These are phyloP conservation scores for Puccinia hordei DNA, from an alignment of 1,284 basidiomycete genomes.

Conservation along the genomic window DNA sequence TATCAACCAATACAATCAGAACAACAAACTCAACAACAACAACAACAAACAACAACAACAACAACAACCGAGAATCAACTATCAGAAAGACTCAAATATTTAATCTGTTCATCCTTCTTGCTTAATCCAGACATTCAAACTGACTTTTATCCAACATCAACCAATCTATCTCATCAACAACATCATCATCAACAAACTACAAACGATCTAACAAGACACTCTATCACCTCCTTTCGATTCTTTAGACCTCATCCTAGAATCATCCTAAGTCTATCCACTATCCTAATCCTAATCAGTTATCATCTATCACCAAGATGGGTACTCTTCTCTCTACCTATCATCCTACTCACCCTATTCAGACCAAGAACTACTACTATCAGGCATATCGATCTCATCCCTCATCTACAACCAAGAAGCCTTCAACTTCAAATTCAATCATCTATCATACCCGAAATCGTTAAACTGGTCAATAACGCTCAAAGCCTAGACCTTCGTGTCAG, in stretches of 20 bases:
- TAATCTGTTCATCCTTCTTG: constrained; percentile 49
- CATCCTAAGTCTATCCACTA: constrained; percentile 13
- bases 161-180: too few species aligned
- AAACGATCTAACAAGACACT: too few species aligned
- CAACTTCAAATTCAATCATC: constrained; percentile 22
- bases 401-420: neutral
- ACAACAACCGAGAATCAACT: too few species aligned
- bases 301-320: neutral
- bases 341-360: neutral
- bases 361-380: too few species aligned
- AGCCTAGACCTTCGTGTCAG: constrained; percentile 34
- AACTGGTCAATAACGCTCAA: constrained; percentile 34
- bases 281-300: constrained; percentile 18
- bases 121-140: constrained; percentile 24
- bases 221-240: neutral
- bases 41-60: too few species aligned
- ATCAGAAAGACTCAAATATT: constrained; percentile 43
- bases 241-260: neutral
- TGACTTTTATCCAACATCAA: too few species aligned
- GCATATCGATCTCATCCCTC: constrained; percentile 13
- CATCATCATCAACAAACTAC: too few species aligned
- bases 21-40: too few species aligned
- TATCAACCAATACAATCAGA: too few species aligned
- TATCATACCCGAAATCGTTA: constrained; percentile 8
- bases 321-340: neutral